Evolutionary conservation across 257 asterid genomes (phyloP), one percentile per base, ranked within the genome.

Genomic region (Solanum sejunctum): DNA sequence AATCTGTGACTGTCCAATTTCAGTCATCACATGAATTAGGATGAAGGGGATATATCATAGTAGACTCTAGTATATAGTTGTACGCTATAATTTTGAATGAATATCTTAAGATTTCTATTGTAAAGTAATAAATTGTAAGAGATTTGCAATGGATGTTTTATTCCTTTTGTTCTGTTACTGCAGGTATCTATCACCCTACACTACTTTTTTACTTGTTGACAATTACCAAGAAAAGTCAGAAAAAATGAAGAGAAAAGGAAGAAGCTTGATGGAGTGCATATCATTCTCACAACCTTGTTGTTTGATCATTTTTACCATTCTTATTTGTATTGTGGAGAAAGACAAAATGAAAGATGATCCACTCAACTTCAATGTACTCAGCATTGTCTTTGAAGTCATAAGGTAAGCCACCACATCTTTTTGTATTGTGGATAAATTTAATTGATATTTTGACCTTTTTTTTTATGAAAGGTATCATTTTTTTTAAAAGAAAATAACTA

Each of bases 181-280:
- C 88, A 90, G 93, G 97, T 93, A 93, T 84, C 88, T 93, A 43
- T 94, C 97, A 79, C 79, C 97, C 11, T 86, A 88, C 67, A 90
- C 93, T 67, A 78, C 88, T 56, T 89, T 85, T 43, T 67, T 83
- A 63, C 92, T 92, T 36, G 57, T 88, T n/a, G 23, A 84, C 21
- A 49, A 2, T 13, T 7, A 87, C 55, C 84, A 16, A 7, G 52
- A 67, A 32, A 2, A 13, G 9, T 41, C 7, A 26, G 81, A 15
- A 81, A 87, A 45, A 10, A 66, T 17, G 20, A 55, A 51, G 17
- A 82, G 82, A 23, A 28, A 64, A 49, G 73, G 41, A 8, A 82
- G 61, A 20, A 61, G 32, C 6, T 55, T 81, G 13, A 7, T 84
- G 88, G 85, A 80, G n/a, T 11, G 64, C 39, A 11, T 91, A 4